Conservation (phyloP, 495 filamentous ascomycete species). For the Neurospora sp. region DNA sequence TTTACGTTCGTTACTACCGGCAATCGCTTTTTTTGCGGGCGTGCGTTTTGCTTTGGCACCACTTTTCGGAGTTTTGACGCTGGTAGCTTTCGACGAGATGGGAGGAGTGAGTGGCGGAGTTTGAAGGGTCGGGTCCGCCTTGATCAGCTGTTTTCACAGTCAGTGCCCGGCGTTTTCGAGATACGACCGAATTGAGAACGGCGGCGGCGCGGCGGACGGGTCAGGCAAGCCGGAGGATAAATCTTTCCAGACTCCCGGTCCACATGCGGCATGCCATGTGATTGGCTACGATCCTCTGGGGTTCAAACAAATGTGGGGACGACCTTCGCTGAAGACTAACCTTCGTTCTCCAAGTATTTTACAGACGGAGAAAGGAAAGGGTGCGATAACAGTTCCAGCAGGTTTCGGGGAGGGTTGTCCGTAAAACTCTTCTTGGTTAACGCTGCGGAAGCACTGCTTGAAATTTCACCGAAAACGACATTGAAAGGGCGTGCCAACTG, state of each 20-base stretch:
- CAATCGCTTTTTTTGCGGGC: background rate
- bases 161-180: background rate
- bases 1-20: too few species aligned
- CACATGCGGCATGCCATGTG: background rate
- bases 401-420: background rate
- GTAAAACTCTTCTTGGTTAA: background rate
- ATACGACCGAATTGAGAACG: background rate
- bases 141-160: background rate
- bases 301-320: background rate
- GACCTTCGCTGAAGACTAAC: background rate
- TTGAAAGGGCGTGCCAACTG: background rate
- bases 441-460: background rate
- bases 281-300: background rate
- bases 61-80: background rate
- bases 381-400: background rate
- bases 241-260: background rate
- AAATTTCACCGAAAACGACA: background rate
- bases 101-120: background rate
- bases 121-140: background rate
- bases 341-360: background rate
- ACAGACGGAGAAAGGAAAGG: background rate
- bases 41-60: background rate
- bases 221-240: background rate
- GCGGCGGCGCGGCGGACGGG: too few species aligned
- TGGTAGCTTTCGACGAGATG: background rate